Base-by-base conservation (phyloP, 2,329 filamentous ascomycete genomes). In the Atkinsonella hypoxylon region DNA sequence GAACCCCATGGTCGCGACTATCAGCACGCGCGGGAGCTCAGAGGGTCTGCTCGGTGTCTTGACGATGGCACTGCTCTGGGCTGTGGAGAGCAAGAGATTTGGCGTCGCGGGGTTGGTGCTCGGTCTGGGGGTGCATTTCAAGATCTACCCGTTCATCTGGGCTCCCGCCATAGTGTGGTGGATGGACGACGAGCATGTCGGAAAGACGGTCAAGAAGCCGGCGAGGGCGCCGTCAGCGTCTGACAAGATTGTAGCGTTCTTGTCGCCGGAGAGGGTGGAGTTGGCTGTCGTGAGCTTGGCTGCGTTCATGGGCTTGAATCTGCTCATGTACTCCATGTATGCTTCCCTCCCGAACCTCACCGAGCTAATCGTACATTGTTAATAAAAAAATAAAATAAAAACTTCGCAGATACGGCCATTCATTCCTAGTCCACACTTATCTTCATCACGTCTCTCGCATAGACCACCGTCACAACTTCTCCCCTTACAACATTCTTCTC, bases 121-220 rank as follows among this genome's bases (percentile, higher is more conserved):
- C 2, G 93, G 93, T 0, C 69, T 95, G 30, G 81, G 81, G 1
- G 90, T 97, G 26, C 93, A 98, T 69, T 94, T 98, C 70, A 98
- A 98, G 75, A 97, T 98, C 54, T 98, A 98, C 61, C 93, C 93
- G 0, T 95, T 97, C 66, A 88, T 98, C 53, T 98, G 98, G 67
- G 91, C 87, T 2, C 80, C 83, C 0, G 82, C 85, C 3, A 83
- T 93, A 41, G 66, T 89, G 5, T 89, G 85, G 83, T 90, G 84
- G 84, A 80, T 91, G 70, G 85, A 87, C 57, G 70, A 69, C 2
- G 74, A 77, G 55, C 67, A 64, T 26, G 65, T 78, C 52, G 58
- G 61, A 9, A 57, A 55, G 17, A 38, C 18, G 45, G 40, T 13
- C 45, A 48, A 50, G 11, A 11, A 13, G 18, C 50, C 13, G 20